These are phyloP conservation scores for Zymoseptoria passerinii DNA, from an alignment of 2,329 filamentous ascomycete species.

Conservation along the genomic window DNA sequence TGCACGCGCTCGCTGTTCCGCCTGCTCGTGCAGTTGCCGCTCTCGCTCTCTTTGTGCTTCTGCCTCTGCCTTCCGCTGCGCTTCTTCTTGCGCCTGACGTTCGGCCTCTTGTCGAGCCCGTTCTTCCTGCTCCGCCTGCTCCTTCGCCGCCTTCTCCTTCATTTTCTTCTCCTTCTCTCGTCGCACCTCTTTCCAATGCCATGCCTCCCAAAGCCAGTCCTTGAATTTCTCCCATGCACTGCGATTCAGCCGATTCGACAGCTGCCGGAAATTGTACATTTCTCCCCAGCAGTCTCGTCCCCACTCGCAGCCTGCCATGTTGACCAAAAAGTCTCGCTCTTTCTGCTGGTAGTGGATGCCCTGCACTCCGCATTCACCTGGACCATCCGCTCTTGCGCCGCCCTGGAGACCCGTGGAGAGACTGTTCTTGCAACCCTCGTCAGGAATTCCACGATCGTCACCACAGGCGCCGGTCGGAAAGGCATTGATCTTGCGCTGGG, in stretches of 20 bases:
- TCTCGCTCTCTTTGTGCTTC: neutral
- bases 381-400: conserved; percentile 6
- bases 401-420: neutral
- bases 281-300: conserved; percentile 96
- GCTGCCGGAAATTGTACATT: conserved; percentile 89
- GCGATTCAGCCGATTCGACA: conserved; percentile 84
- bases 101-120: neutral
- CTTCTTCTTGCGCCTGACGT: neutral
- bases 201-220: conserved; percentile 36
- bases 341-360: conserved; percentile 74
- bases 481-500: conserved; percentile 86
- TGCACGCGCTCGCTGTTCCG: neutral
- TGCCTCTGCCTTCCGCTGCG: neutral
- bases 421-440: conserved; percentile 14
- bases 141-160: conserved; percentile 15
- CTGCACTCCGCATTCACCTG: conserved; percentile 26
- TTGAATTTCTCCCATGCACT: conserved; percentile 65
- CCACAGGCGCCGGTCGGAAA: conserved; percentile 87
- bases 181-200: conserved; percentile 17
- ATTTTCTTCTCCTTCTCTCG: conserved; percentile 19
- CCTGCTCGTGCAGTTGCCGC: neutral
- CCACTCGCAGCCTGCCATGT: conserved; percentile 98
- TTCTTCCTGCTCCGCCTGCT: conserved; percentile 9
- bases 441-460: conserved; percentile 62
- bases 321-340: conserved; percentile 88